phyloP scores from a whole-genome alignment of 2,329 filamentous ascomycete genomes.

The Neurospora crassa region DNA sequence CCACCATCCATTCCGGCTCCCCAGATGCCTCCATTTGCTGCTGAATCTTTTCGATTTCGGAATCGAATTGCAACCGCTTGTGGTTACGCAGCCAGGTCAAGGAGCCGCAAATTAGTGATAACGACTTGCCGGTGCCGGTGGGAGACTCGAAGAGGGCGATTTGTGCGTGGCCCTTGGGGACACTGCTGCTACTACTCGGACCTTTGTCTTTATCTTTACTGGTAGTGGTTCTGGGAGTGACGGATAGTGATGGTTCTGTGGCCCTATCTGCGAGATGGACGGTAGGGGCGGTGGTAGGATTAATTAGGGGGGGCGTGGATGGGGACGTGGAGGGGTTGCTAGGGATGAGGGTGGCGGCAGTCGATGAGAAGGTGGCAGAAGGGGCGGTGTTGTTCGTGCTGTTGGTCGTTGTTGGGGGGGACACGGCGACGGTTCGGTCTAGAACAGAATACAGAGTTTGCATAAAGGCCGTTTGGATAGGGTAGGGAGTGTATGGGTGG shows the following conservation, averaged over 20 bases:
- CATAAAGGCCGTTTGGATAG: conserved; percentile 86
- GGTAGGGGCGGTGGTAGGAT: not conserved
- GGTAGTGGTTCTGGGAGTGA: not conserved
- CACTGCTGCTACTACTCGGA: not conserved
- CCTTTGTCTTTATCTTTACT: not conserved
- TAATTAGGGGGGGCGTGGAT: not conserved
- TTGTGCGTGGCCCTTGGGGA: conserved; percentile 48
- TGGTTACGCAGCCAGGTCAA: conserved; percentile 85
- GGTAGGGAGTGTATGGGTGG: conserved; percentile 80
- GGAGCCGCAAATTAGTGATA: conserved; percentile 82
- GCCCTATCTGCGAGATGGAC: not conserved
- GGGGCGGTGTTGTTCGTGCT: not conserved
- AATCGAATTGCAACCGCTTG: conserved; percentile 53
- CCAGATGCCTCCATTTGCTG: conserved; percentile 38
- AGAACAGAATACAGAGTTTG: conserved; percentile 69
- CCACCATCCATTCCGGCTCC: conserved; percentile 77
- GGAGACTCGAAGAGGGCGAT: conserved; percentile 87
- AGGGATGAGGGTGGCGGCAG: not conserved
- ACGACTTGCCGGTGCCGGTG: conserved; percentile 85
- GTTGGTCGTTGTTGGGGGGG: not conserved
- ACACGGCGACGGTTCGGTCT: conserved; percentile 28
- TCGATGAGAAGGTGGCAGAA: not conserved
- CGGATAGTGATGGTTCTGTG: not conserved
- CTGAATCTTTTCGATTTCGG: conserved; percentile 34
- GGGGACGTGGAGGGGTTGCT: not conserved